Conservation (phyloP, 2,329 filamentous ascomycete species). For the Endothia cerciana region DNA sequence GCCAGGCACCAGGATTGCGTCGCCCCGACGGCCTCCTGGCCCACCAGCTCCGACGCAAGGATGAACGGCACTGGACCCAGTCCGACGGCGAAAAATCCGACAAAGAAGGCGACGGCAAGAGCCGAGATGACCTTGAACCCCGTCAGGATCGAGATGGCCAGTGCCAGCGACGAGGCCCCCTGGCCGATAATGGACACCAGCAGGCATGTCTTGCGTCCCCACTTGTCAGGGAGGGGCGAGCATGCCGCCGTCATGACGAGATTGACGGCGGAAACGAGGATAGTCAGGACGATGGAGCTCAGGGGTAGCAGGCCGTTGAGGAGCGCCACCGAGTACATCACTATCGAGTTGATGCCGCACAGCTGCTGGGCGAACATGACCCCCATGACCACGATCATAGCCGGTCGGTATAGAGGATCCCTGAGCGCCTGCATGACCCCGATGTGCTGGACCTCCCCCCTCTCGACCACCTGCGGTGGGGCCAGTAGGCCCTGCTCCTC, state of each 20-base stretch:
- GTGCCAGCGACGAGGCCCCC: constrained; percentile 73
- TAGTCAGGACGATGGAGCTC: constrained; percentile 81
- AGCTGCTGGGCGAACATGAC: constrained; percentile 94
- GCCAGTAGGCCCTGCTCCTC: constrained; percentile 75
- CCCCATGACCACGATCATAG: constrained; percentile 81
- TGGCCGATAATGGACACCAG: constrained; percentile 84
- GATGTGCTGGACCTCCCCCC: constrained; percentile 44
- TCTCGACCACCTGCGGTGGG: constrained; percentile 30
- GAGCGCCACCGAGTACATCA: constrained; percentile 97
- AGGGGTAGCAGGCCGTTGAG: constrained; percentile 80
- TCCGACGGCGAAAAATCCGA: constrained; percentile 86
- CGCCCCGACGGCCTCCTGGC: constrained; percentile 86
- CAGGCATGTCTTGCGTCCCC: constrained; percentile 86
- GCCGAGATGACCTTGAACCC: constrained; percentile 77
- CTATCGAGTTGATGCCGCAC: constrained; percentile 92
- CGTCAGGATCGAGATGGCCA: constrained; percentile 80
- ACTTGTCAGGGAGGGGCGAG: constrained; percentile 82
- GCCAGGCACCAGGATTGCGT: constrained; percentile 87
- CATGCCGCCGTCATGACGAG: constrained; percentile 80
- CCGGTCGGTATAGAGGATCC: constrained; percentile 70
- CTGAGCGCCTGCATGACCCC: constrained; percentile 68
- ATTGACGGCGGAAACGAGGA: constrained; percentile 85
- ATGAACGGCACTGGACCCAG: constrained; percentile 95
- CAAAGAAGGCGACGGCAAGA: constrained; percentile 80
- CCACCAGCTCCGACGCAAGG: constrained; percentile 87